Evolutionary conservation across 441 rosid genomes (phyloP).

Genomic region (Pelargonium myrrhifolium): DNA sequence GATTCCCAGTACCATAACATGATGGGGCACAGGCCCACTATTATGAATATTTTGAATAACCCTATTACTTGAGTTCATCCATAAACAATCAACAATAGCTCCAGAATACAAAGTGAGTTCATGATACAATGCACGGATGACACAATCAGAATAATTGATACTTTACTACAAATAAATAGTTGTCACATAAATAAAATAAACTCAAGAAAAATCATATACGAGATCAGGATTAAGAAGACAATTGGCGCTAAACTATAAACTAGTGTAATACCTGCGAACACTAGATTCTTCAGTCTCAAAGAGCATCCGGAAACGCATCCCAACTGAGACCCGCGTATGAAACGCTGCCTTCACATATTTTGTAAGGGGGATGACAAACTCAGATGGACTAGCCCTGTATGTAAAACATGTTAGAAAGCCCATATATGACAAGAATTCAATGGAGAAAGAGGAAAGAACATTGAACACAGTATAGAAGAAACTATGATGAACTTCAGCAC

Average conservation of each 20-base stretch:
- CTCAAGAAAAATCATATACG: neutral
- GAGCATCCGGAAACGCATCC: slow-evolving; percentile 99
- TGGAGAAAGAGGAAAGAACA: neutral
- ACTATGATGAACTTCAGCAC: slow-evolving; percentile 26
- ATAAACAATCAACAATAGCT: neutral
- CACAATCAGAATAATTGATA: neutral
- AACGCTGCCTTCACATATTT: slow-evolving; percentile 89
- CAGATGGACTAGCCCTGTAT: slow-evolving; percentile 94
- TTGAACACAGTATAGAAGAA: neutral
- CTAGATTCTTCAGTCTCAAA: slow-evolving; percentile 99
- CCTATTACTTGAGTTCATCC: slow-evolving; percentile 3
- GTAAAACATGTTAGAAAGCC: slow-evolving; percentile 2
- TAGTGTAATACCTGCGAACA: slow-evolving; percentile 70
- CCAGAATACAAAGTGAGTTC: neutral
- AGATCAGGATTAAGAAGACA: neutral
- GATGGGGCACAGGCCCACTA: neutral
- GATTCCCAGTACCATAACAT: slow-evolving; percentile 2
- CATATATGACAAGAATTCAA: neutral
- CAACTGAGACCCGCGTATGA: slow-evolving; percentile 95
- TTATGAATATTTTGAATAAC: neutral
- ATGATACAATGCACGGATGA: neutral
- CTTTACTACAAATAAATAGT: neutral
- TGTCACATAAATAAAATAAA: neutral
- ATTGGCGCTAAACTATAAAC: neutral
- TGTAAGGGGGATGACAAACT: slow-evolving; percentile 80